Evolutionary conservation across 2,329 filamentous ascomycete species (phyloP).

Genomic region (Simplicillium aogashimaense): DNA sequence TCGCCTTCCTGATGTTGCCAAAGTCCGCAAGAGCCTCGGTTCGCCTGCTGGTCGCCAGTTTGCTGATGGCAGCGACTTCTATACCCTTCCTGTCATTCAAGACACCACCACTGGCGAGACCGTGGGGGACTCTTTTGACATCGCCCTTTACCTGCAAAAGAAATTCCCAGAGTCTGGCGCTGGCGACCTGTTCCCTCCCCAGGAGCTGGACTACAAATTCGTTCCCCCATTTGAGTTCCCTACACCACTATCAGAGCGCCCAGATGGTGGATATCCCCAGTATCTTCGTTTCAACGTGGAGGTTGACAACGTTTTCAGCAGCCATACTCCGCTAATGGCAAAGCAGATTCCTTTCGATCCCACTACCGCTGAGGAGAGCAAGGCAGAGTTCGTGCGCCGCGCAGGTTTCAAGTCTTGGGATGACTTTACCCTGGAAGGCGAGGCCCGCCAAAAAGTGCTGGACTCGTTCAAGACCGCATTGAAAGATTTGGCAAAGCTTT

Average conservation of each 20-base stretch:
- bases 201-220: constrained; percentile 29
- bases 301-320: constrained; percentile 43
- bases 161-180: constrained; percentile 34
- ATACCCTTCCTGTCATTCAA: constrained; percentile 48
- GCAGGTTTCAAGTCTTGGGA: constrained; percentile 34
- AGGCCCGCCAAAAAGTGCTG: constrained; percentile 26
- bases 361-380: constrained; percentile 28
- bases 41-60: constrained; percentile 41
- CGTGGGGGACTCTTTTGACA: constrained; percentile 56
- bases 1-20: constrained; percentile 37
- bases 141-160: constrained; percentile 48
- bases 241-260: constrained; percentile 25
- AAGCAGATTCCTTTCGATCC: constrained; percentile 40
- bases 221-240: constrained; percentile 11
- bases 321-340: constrained; percentile 28
- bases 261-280: constrained; percentile 16
- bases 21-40: constrained; percentile 34
- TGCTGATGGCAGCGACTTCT: constrained; percentile 45
- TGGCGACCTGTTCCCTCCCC: constrained; percentile 36
- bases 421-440: constrained; percentile 25
- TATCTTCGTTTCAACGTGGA: constrained; percentile 42
- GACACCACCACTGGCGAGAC: constrained; percentile 28
- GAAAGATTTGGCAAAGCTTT: constrained; percentile 30
- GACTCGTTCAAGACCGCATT: constrained; percentile 29
- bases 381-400: constrained; percentile 38